Percentiles rank a stretch among this genome's conserved stretches.
Conservation (phyloP, 2,329 filamentous ascomycete genomes). For the Mollisia scopiformis region DNA sequence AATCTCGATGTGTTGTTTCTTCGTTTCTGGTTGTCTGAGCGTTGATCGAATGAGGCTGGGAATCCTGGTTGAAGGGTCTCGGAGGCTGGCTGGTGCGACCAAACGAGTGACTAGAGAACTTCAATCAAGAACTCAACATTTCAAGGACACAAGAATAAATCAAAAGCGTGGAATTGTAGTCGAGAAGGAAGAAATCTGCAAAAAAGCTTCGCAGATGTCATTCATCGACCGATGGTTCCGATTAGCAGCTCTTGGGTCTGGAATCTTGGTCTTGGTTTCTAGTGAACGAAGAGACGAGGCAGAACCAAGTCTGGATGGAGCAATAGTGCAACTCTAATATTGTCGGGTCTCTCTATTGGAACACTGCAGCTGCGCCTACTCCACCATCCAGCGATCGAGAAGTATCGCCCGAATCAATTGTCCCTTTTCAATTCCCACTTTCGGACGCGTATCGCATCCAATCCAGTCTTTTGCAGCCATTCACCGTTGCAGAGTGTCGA, state of each 20-base stretch:
- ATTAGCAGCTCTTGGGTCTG: not conserved
- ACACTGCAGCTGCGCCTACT: not conserved
- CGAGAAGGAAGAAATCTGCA: not conserved
- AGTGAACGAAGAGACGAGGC: too few relatives aligned
- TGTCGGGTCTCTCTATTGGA: too few relatives aligned
- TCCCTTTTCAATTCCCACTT: too few relatives aligned
- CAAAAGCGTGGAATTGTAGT: too few relatives aligned
- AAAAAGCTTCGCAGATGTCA: not conserved
- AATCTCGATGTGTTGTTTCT: constrained; percentile 5
- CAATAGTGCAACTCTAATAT: constrained; percentile 1
- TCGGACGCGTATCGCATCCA: not conserved
- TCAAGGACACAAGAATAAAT: not conserved
- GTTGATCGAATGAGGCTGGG: constrained; percentile 5
- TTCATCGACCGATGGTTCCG: not conserved
- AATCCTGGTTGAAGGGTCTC: constrained; percentile 4
- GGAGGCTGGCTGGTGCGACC: not conserved
- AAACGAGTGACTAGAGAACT: constrained; percentile 3
- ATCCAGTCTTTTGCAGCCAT: not conserved
- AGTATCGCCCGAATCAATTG: not conserved
- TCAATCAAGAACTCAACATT: constrained; percentile 4
- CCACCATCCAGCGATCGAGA: not conserved
- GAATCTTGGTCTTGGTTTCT: not conserved
- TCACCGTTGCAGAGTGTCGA: not conserved
- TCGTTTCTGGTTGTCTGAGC: not conserved
- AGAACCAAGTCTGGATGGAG: too few relatives aligned